phyloP scores from a whole-genome alignment of 306 rosid genomes.

The Prunus mume region DNA sequence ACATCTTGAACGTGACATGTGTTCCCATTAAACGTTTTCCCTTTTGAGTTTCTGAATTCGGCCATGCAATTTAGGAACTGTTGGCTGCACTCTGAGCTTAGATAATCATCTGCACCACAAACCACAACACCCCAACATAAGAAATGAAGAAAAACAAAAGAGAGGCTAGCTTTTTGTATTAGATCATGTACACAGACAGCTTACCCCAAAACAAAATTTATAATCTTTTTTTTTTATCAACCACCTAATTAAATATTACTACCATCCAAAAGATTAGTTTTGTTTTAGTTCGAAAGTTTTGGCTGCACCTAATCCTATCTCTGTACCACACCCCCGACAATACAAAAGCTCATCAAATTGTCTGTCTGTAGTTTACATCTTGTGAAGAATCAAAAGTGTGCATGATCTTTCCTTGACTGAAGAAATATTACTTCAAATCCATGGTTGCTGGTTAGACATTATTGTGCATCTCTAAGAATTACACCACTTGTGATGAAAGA shows the following conservation, averaged over 20 bases:
- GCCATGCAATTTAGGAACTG: slow-evolving; percentile 71
- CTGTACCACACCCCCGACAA: neutral
- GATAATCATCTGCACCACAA: slow-evolving; percentile 71
- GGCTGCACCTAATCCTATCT: too few relatives aligned
- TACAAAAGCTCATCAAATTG: neutral
- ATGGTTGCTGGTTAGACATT: too few relatives aligned
- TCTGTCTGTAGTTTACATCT: neutral
- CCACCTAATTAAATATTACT: neutral
- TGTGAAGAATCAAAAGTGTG: neutral
- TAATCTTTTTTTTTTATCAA: neutral
- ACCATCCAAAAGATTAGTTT: neutral
- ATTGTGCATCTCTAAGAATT: neutral
- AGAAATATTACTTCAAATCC: neutral
- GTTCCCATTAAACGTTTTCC: slow-evolving; percentile 63
- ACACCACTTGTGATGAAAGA: neutral
- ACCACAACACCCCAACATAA: neutral
- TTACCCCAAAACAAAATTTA: neutral
- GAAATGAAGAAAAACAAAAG: slow-evolving; percentile 1
- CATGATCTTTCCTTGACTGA: too few relatives aligned
- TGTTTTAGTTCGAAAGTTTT: too few relatives aligned
- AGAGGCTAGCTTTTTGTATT: neutral
- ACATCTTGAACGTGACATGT: slow-evolving; percentile 61
- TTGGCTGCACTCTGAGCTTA: slow-evolving; percentile 86
- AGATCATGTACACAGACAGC: neutral
- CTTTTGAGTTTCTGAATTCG: slow-evolving; percentile 41